Base-by-base conservation (phyloP, 1,284 basidiomycete genomes). In the Leccinum huronense region DNA sequence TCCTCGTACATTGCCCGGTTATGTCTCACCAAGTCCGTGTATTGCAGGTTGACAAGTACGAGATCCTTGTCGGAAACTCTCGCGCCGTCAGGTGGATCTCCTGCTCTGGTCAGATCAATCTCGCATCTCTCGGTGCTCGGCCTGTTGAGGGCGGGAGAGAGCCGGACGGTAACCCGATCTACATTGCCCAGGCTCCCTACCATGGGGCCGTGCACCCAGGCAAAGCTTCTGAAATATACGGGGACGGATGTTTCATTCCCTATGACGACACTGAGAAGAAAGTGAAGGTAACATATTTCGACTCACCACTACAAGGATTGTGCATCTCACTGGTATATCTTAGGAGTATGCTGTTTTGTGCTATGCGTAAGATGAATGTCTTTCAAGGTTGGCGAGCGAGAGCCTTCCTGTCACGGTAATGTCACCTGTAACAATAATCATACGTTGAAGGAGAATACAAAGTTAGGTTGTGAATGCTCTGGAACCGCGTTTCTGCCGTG, bases 81-180 rank as follows among this genome's bases (percentile, higher is more conserved):
- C 76, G 75, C 7, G 85, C 79, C 19, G 76, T 92, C 58, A 80
- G 71, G 61, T 92, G 89, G 89, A 84, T 88, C 1, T 68, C 79
- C 60, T 69, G 74, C 42, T 75, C 74, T 48, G 86, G 86, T 31
- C 72, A 71, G 3, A 69, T 90, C 64, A 78, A 84, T 64, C 62
- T 84, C 36, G 55, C 70, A 2, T 66, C 70, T 48, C 80, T 88
- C 27, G 78, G 81, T 51, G 77, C 76, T 38, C 75, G 69, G 7
- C 86, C 87, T 1, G 85, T 91, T 48, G 87, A 90, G 66, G 89
- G 86, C 60, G 90, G 90, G 2, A 79, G 76, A 48, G 89, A 91
- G 70, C 78, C 79, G 31, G 80, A 88, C 63, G 87, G 87, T n/a
- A 79, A 80, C 3, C 80, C 80, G 5, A 77, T 90, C 14, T 90